Conservation (phyloP, 805 yeast genomes). For the Tetrapisispora iriomotensis region DNA sequence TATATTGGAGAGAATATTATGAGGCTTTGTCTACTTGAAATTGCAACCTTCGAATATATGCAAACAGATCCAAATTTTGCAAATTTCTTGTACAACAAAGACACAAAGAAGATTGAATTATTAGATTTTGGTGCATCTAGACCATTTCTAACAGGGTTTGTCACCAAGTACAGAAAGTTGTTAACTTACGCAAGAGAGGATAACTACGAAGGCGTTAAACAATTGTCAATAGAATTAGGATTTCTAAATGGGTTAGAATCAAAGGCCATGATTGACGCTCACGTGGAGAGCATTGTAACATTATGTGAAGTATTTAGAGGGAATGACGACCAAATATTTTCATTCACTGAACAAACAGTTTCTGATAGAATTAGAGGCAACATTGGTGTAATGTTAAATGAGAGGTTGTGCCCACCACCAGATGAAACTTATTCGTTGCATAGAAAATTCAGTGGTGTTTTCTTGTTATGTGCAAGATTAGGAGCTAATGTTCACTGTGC, state of each 20-base stretch:
- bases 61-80: constrained; percentile 99
- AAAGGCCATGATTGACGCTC: constrained; percentile 80
- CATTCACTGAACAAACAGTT: constrained; percentile 78
- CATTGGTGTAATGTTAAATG: constrained; percentile 80
- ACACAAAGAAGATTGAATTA: constrained; percentile 67
- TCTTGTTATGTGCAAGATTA: constrained; percentile 76
- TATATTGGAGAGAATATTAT: constrained; percentile 79
- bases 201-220: constrained; percentile 55
- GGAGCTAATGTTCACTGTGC: constrained; percentile 77
- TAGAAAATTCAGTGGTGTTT: constrained; percentile 90
- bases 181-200: constrained; percentile 64
- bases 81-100: constrained; percentile 72
- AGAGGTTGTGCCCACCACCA: constrained; percentile 93
- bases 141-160: constrained; percentile 59
- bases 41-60: constrained; percentile 80
- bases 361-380: constrained; percentile 87
- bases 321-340: constrained; percentile 35
- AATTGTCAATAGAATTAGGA: constrained; percentile 65
- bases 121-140: constrained; percentile 95
- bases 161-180: constrained; percentile 55
- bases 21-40: constrained; percentile 79
- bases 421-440: constrained; percentile 97
- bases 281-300: constrained; percentile 79
- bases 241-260: constrained; percentile 89
- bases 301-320: constrained; percentile 88